Conservation (phyloP, 2,329 filamentous ascomycete species). For the Epichloe hybrida region DNA sequence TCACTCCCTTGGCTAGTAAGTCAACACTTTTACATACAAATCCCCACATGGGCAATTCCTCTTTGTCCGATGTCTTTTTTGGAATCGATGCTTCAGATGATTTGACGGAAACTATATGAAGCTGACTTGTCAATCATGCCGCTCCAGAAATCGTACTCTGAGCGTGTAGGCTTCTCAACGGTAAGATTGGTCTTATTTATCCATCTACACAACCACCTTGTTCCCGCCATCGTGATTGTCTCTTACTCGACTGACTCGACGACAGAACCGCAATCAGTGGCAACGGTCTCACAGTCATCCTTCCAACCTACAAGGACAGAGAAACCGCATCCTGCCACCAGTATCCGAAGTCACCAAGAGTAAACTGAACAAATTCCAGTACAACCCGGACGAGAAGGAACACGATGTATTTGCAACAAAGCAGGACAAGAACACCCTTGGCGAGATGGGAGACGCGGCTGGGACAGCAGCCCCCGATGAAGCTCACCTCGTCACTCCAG, state of each 20-base stretch:
- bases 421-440: background rate
- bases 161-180: constrained; percentile 19
- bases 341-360: constrained; percentile 46
- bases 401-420: constrained; percentile 6
- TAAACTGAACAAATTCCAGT: constrained; percentile 45
- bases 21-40: constrained; percentile 1
- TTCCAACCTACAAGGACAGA: constrained; percentile 21
- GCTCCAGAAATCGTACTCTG: constrained; percentile 30
- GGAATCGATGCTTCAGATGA: constrained; percentile 3
- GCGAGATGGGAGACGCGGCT: constrained; percentile 10
- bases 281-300: constrained; percentile 41
- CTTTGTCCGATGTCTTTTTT: background rate
- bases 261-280: constrained; percentile 33
- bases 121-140: constrained; percentile 16
- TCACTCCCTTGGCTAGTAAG: background rate
- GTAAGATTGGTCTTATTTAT: constrained; percentile 12
- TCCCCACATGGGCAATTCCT: background rate
- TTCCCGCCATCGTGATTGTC: background rate
- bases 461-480: background rate
- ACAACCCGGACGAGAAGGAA: constrained; percentile 15
- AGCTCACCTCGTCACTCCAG: constrained; percentile 27
- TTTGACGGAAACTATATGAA: constrained; percentile 5
- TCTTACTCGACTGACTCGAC: background rate
- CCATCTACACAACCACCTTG: background rate
- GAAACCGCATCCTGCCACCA: constrained; percentile 27